Percentiles rank a stretch among this genome's conserved stretches.
Evolutionary conservation across 352 stramenopile species (phyloP).

Genomic region (Peronosclerospora sorghi): DNA sequence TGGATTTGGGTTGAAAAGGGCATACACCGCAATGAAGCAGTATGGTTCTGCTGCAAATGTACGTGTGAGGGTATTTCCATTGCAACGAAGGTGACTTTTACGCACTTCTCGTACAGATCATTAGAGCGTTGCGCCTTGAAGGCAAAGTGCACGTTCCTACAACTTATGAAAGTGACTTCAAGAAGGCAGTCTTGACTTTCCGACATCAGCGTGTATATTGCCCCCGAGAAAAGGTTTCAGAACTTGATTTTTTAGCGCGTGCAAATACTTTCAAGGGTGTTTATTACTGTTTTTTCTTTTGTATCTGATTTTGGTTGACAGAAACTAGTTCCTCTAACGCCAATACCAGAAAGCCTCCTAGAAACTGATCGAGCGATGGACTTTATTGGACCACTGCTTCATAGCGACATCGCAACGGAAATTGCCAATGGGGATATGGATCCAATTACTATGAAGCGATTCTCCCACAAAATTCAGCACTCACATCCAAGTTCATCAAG

Average conservation of each 20-base stretch:
- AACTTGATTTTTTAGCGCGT: background rate
- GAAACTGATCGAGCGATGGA: slow-evolving; percentile 29
- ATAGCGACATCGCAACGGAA: slow-evolving; percentile 26
- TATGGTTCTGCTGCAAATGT: slow-evolving; percentile 61
- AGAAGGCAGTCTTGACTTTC: slow-evolving; percentile 51
- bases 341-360: slow-evolving; percentile 24
- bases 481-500: slow-evolving; percentile 2
- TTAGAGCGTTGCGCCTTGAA: slow-evolving; percentile 48
- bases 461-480: slow-evolving; percentile 10
- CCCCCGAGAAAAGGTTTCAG: slow-evolving; percentile 32
- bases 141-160: slow-evolving; percentile 41
- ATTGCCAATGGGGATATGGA: slow-evolving; percentile 71
- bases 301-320: slow-evolving; percentile 18
- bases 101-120: slow-evolving; percentile 35
- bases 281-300: no score
- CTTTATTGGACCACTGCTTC: slow-evolving; percentile 53
- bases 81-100: no score
- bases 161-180: slow-evolving; percentile 57
- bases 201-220: slow-evolving; percentile 64
- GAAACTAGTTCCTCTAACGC: slow-evolving; percentile 56
- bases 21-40: slow-evolving; percentile 59
- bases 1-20: slow-evolving; percentile 77
- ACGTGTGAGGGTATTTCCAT: no score
- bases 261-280: background rate
- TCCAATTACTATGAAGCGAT: slow-evolving; percentile 45